Evolutionary conservation across 805 yeast genomes (phyloP).

Genomic region (Zygotorulaspora chibaensis): DNA sequence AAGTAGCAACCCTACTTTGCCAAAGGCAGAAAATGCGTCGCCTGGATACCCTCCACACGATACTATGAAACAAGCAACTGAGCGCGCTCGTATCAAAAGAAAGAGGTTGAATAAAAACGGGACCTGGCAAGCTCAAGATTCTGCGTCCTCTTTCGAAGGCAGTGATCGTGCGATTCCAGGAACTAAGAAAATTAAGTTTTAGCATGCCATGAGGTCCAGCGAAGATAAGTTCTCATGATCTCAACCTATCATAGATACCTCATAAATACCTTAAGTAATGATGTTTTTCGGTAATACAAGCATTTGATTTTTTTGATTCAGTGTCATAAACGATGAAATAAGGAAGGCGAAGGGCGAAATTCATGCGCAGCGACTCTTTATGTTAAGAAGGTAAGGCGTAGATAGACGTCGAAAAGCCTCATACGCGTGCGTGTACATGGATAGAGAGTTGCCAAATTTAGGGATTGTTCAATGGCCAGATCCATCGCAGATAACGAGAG

Average conservation of each 20-base stretch:
- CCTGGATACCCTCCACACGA: conserved; percentile 9
- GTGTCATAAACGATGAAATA: too few species aligned
- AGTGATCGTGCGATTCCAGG: conserved; percentile 13
- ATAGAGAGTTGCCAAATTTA: not conserved
- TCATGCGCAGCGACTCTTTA: too few species aligned
- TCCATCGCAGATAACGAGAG: conserved; percentile 22
- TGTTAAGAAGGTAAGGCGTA: too few species aligned
- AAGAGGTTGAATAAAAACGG: conserved; percentile 7
- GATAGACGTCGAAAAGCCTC: too few species aligned
- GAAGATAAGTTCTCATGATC: too few species aligned
- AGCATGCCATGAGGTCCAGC: not conserved
- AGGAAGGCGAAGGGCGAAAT: too few species aligned
- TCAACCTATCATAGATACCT: too few species aligned
- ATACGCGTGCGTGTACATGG: too few species aligned
- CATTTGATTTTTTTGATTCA: too few species aligned
- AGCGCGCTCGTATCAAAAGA: conserved; percentile 1
- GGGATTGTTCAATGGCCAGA: conserved; percentile 22
- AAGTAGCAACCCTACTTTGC: not conserved
- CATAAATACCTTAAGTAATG: not conserved
- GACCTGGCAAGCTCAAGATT: not conserved
- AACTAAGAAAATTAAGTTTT: conserved; percentile 14
- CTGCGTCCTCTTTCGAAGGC: conserved; percentile 7
- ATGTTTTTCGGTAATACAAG: not conserved
- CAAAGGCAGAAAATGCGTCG: conserved; percentile 4
- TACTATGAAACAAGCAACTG: not conserved